Percentiles rank a stretch among this genome's conserved stretches.
Conservation (phyloP, 23 red algal species). For the Gracilariopsis chorda region DNA sequence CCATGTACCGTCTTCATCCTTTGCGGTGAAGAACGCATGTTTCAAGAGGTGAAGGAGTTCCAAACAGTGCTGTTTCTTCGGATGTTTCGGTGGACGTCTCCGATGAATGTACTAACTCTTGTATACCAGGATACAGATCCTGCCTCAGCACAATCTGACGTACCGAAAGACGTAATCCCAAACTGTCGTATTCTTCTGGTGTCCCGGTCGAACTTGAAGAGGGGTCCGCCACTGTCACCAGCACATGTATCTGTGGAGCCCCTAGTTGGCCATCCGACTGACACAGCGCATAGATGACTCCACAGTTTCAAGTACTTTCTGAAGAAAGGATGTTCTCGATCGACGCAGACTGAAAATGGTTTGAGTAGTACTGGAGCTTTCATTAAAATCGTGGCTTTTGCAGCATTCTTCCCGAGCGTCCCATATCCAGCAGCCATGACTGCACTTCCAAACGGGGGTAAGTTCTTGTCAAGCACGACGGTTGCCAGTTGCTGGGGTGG, state of each 20-base stretch:
- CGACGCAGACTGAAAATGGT: conserved; percentile 17
- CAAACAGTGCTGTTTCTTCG: conserved; percentile 7
- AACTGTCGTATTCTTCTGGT: conserved; percentile 19
- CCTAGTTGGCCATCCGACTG: conserved; percentile 15
- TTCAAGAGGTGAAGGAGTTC: not conserved
- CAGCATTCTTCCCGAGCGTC: not conserved
- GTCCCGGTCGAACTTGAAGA: not conserved
- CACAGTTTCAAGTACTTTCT: not conserved
- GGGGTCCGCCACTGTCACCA: conserved; percentile 57
- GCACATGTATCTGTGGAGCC: conserved; percentile 48
- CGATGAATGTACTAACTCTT: conserved; percentile 10
- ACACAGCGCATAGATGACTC: conserved; percentile 41
- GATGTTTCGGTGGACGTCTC: conserved; percentile 18
- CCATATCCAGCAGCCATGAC: conserved; percentile 52
- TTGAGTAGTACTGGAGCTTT: conserved; percentile 26
- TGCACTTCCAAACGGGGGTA: not conserved
- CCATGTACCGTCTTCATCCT: too few species aligned
- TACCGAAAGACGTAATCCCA: conserved; percentile 45
- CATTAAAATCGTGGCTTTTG: conserved; percentile 21
- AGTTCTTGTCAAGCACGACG: conserved; percentile 19
- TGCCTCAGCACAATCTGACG: conserved; percentile 1
- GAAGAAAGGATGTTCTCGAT: conserved; percentile 12
- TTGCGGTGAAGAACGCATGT: too few species aligned
- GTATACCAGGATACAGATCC: conserved; percentile 63
- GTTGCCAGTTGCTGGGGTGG: not conserved